Conservation (phyloP, 176 grass and related monocot species). For the Luzula sylvatica region DNA sequence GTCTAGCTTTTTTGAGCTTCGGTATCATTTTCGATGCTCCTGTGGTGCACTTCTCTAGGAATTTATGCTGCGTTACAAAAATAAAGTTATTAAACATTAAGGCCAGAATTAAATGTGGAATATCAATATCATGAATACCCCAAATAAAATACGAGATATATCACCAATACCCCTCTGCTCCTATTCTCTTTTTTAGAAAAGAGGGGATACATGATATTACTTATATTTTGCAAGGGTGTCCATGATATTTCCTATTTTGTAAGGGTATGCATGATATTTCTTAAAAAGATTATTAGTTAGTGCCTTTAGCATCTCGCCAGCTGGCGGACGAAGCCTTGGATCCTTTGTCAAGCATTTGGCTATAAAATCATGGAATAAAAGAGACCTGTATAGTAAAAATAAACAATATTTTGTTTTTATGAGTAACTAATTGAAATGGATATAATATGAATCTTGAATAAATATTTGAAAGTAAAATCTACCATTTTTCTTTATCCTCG, state of each 20-base stretch:
- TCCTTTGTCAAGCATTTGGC: constrained; percentile 99
- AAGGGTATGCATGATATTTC: too few relatives aligned
- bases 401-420: background rate
- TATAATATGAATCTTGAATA: constrained; percentile 1
- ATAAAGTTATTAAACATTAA: background rate
- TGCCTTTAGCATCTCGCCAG: constrained; percentile 97
- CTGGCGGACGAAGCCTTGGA: constrained; percentile 79
- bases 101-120: background rate
- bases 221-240: too few relatives aligned
- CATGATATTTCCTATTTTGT: too few relatives aligned
- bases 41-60: constrained; percentile 89
- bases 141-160: too few relatives aligned
- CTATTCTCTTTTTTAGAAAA: too few relatives aligned
- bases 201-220: too few relatives aligned
- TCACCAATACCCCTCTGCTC: too few relatives aligned
- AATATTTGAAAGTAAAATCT: constrained; percentile 6
- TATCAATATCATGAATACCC: too few relatives aligned
- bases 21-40: constrained; percentile 96
- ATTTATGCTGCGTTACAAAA: constrained; percentile 59
- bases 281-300: constrained; percentile 1
- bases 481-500: constrained; percentile 99
- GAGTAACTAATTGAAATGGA: background rate
- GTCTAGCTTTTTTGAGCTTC: constrained; percentile 79
- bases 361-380: constrained; percentile 99
- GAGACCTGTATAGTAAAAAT: constrained; percentile 53